Percentiles rank a stretch among this genome's conserved stretches.
Conservation (phyloP, 768 basidiomycete species). For the Suillus hirtellus region DNA sequence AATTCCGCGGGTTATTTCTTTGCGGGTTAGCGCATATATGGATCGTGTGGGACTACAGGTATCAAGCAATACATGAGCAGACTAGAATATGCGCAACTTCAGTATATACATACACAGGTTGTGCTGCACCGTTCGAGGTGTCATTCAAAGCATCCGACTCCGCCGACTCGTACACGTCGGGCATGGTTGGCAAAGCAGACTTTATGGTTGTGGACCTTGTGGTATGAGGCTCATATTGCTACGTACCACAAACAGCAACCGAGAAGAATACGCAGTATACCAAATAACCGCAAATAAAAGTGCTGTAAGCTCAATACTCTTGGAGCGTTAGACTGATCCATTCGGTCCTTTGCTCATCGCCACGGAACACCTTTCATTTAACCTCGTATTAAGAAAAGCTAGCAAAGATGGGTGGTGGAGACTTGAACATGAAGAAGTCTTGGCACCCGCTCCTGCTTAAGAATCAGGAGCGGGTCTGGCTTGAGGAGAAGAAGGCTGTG, state of each 20-base stretch:
- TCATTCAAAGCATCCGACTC: slow-evolving; percentile 40
- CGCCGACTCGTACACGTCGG: slow-evolving; percentile 31
- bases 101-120: slow-evolving; percentile 30
- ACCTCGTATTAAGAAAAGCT: slow-evolving; percentile 18
- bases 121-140: slow-evolving; percentile 20
- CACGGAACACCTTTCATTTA: slow-evolving; percentile 13
- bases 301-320: slow-evolving; percentile 9
- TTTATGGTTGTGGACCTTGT: slow-evolving; percentile 12
- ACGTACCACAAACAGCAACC: neutral
- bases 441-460: slow-evolving; percentile 98
- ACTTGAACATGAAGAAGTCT: slow-evolving; percentile 99
- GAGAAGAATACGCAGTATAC: neutral
- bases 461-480: slow-evolving; percentile 99
- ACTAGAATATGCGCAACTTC: neutral
- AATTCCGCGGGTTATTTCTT: slow-evolving; percentile 81
- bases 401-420: slow-evolving; percentile 94
- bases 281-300: slow-evolving; percentile 37
- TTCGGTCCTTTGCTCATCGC: slow-evolving; percentile 15
- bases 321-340: slow-evolving; percentile 8
- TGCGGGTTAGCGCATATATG: slow-evolving; percentile 80
- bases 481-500: slow-evolving; percentile 96
- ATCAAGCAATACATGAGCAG: slow-evolving; percentile 20
- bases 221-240: slow-evolving; percentile 10
- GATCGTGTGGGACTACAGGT: slow-evolving; percentile 66
- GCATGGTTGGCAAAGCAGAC: slow-evolving; percentile 28